Conservation (phyloP, 805 yeast species). For the Lachancea mirantina region DNA sequence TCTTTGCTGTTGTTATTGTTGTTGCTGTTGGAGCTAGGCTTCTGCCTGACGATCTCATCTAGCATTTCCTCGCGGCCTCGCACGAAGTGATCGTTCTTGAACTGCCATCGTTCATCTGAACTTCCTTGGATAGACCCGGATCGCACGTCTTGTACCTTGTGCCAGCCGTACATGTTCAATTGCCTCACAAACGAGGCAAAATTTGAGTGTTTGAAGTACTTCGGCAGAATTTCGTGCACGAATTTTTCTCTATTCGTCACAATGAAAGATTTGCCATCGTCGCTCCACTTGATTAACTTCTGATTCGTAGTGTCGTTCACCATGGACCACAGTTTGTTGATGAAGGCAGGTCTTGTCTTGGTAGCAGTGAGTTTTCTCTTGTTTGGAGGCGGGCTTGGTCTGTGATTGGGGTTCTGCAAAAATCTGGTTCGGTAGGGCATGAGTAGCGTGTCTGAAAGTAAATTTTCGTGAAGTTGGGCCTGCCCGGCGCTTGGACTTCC, state of each 20-base stretch:
- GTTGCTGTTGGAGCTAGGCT: slow-evolving; percentile 26
- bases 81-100: slow-evolving; percentile 73
- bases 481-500: slow-evolving; percentile 2
- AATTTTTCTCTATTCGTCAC: slow-evolving; percentile 77
- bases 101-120: slow-evolving; percentile 81
- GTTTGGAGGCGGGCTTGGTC: slow-evolving; percentile 5
- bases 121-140: slow-evolving; percentile 58
- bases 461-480: slow-evolving; percentile 2
- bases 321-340: slow-evolving; percentile 91
- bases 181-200: slow-evolving; percentile 95
- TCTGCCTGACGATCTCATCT: slow-evolving; percentile 78
- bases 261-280: slow-evolving; percentile 78
- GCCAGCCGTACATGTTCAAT: slow-evolving; percentile 98
- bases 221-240: slow-evolving; percentile 78
- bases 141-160: slow-evolving; percentile 88
- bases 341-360: slow-evolving; percentile 82
- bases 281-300: slow-evolving; percentile 73
- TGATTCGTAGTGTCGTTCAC: slow-evolving; percentile 71
- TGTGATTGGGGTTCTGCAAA: slow-evolving; percentile 1
- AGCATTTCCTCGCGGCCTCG: slow-evolving; percentile 76
- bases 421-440: slow-evolving; percentile 9
- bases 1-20: slow-evolving; percentile 16
- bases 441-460: slow-evolving; percentile 6
- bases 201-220: slow-evolving; percentile 90
- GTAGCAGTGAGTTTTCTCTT: slow-evolving; percentile 15